Conservation (phyloP, 225 moss, liverwort and hornwort species). For the Marchantia polymorpha region DNA sequence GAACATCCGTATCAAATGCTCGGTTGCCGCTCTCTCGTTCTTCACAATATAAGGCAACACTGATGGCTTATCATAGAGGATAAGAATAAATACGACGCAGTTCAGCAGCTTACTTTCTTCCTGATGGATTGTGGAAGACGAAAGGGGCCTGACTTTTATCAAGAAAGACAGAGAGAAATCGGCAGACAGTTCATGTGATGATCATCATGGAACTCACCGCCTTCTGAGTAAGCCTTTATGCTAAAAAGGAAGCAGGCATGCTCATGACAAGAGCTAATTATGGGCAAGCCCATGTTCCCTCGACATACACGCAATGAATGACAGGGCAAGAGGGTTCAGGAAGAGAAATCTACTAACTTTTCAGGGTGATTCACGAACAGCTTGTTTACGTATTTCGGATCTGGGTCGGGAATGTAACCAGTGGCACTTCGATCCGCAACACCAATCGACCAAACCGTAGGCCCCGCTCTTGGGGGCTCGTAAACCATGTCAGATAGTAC, state of each 20-base stretch:
- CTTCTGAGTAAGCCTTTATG: no score
- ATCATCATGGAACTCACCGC: no score
- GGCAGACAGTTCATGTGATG: no score
- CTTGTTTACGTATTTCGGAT: constrained; percentile 46
- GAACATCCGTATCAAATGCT: background rate
- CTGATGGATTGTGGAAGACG: background rate
- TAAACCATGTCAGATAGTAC: no score
- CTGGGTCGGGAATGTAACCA: constrained; percentile 54
- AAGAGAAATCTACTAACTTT: constrained; percentile 34
- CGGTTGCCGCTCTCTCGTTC: background rate
- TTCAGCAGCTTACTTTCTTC: background rate
- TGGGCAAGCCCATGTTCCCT: no score
- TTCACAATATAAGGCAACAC: background rate
- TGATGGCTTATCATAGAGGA: background rate
- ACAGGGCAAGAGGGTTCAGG: background rate
- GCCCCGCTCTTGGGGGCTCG: constrained; percentile 31
- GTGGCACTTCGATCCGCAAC: constrained; percentile 60
- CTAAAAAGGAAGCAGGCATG: no score
- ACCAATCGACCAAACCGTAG: constrained; percentile 63
- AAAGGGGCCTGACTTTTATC: no score
- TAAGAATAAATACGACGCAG: background rate
- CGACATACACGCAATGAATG: no score
- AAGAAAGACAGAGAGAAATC: no score
- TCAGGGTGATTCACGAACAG: constrained; percentile 32
- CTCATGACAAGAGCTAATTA: no score